Evolutionary conservation across 129 eudicot genomes (phyloP), one percentile per base, ranked within the genome.

Genomic region (Escallonia rubra): DNA sequence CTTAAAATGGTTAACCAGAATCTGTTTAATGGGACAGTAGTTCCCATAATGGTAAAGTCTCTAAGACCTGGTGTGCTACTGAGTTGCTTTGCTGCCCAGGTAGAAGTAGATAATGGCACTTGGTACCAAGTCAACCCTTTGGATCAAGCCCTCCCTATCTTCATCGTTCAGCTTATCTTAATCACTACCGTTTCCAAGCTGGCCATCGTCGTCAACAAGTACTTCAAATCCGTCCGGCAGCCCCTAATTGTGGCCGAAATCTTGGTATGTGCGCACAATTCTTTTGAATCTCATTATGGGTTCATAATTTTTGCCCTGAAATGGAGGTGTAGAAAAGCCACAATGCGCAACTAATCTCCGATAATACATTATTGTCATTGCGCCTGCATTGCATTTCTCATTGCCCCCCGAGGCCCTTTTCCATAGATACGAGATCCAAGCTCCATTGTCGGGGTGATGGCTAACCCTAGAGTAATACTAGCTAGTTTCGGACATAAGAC

Each of bases 201-300:
- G 12, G 5, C 60, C 13, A 41, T 48, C 41, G 42, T 71, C 50
- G 9, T 72, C 51, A n/a, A n/a, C n/a, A n/a, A n/a, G n/a, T n/a
- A n/a, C n/a, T 15, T 52, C 66, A 74, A 60, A 43, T 56, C 63
- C 5, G 38, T 71, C 40, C 73, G 69, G 41, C 82, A 71, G 10
- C 82, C 82, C 13, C 73, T 11, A 34, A 54, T 77, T 14, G 74
- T 72, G 6, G 43, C 73, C 4, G 72, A 77, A 51, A 40, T 71
- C 14, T 8, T 72, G 54, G 82, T 77, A 76, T 44, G 80, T 67
- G 34, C 11, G 63, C 34, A 23, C 34, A 23, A 23, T 23, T 23
- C 34, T 23, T 1, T 23, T 23, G 34, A 23, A 23, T 23, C 34
- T 23, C 34, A 23, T 23, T 1, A 23, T 23, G 34, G 34, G 34